Percentiles rank a stretch among this genome's conserved stretches.
phyloP scores from a whole-genome alignment of 805 yeast genomes.

The Groenewaldozyma tartarivorans region DNA sequence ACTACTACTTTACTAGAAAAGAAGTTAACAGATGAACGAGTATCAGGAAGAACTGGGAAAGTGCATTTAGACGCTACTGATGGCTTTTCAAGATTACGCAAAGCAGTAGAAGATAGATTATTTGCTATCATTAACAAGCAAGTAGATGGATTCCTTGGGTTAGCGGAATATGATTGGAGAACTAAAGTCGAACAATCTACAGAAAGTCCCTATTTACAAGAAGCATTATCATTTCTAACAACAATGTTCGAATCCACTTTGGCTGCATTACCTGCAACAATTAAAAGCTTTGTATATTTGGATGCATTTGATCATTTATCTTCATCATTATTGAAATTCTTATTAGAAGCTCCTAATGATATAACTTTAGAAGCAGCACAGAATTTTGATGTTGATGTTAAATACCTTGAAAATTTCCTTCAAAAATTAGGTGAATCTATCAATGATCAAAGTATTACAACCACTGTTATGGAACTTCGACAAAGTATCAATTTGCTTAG shows the following conservation, averaged over 20 bases:
- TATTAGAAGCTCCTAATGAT: constrained; percentile 41
- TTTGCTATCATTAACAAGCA: constrained; percentile 76
- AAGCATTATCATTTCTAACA: constrained; percentile 75
- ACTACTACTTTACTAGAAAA: constrained; percentile 58
- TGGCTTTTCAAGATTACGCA: constrained; percentile 49
- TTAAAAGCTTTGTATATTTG: constrained; percentile 70
- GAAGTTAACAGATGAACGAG: constrained; percentile 30
- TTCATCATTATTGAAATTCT: constrained; percentile 51
- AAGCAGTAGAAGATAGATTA: constrained; percentile 67
- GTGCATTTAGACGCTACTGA: constrained; percentile 43
- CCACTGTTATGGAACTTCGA: constrained; percentile 73
- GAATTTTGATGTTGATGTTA: constrained; percentile 73
- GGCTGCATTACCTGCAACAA: constrained; percentile 66
- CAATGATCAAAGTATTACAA: constrained; percentile 37
- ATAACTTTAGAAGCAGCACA: constrained; percentile 52
- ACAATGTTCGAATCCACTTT: constrained; percentile 80
- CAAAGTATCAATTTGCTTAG: constrained; percentile 69
- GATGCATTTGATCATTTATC: constrained; percentile 83
- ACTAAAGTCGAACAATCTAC: constrained; percentile 41
- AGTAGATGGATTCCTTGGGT: constrained; percentile 69
- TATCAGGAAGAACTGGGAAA: constrained; percentile 30
- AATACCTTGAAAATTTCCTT: constrained; percentile 55
- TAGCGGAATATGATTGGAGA: constrained; percentile 81
- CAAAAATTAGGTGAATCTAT: constrained; percentile 22
- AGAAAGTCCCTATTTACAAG: constrained; percentile 68